Evolutionary conservation across 257 asterid genomes (phyloP).

Genomic region (Solanum lycopersicoides): DNA sequence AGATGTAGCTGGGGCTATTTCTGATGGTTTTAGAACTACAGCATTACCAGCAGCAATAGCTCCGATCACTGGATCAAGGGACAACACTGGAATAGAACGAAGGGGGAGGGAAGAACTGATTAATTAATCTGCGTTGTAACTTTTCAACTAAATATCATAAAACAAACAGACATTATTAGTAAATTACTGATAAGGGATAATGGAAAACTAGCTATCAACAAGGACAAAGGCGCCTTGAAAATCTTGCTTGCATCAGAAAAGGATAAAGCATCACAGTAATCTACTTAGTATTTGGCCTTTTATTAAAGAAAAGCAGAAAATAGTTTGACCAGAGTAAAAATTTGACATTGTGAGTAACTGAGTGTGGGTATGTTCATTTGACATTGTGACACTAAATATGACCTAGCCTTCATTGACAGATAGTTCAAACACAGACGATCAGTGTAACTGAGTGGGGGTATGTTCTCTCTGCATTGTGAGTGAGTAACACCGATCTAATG

Average conservation of each 20-base stretch:
- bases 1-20: slow-evolving; percentile 49
- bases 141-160: neutral
- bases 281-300: neutral
- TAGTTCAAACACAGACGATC: neutral
- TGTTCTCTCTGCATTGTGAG: neutral
- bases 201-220: neutral
- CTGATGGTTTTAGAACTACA: slow-evolving; percentile 68
- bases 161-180: neutral
- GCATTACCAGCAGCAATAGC: slow-evolving; percentile 92
- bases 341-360: neutral
- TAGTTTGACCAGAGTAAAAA: neutral
- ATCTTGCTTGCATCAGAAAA: neutral
- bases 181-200: neutral
- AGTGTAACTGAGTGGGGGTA: neutral
- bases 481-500: neutral
- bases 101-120: neutral
- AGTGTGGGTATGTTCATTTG: too few species aligned
- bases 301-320: neutral
- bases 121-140: neutral
- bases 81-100: slow-evolving; percentile 25
- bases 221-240: neutral
- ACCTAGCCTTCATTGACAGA: neutral
- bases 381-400: neutral
- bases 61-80: slow-evolving; percentile 78
- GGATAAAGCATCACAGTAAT: neutral